Base-by-base conservation (phyloP, 192 early-diverging fungal genomes). In the Coemansia sp. region DNA sequence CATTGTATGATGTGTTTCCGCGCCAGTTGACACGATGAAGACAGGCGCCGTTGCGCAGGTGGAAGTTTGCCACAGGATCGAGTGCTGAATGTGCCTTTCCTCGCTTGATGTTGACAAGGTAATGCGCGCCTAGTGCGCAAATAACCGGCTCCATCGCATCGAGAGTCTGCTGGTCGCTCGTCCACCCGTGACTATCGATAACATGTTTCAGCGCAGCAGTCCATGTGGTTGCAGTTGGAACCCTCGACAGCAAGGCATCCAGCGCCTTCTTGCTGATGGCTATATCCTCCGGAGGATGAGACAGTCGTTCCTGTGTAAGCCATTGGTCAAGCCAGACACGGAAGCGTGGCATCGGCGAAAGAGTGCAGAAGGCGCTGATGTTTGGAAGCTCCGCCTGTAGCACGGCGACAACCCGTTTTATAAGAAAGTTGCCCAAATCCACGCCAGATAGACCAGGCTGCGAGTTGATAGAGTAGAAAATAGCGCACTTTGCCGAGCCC, bases 21-120 rank as follows among this genome's bases (percentile, higher is more conserved):
- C 90, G 85, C 94, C 94, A 97, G 75, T 97, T 94, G 63, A 97
- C 62, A 5, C 89, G 87, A 65, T 95, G 88, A 9, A 94, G 85
- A 67, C 91, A 93, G 0, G 95, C 94, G 7, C 96, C 96, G 70
- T 98, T 98, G 25, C 96, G 89, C 55, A 96, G 73, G 67, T 98
- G 96, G 64, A 98, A 98, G 77, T 98, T 97, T 20, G 93, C 94
- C 64, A 98, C 96, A 0, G 96, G 95, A 77, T 98, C 96, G 14
- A 90, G 69, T 0, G 93, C 94, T 25, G 85, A 63, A 40, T 75
- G 69, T 7, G 86, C 74, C 39, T 22, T 50, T 55, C 75, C 69
- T 0, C 79, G 72, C 60, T 85, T 81, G 8, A 45, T 51, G 37
- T 69, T 69, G 7, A 74, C 48, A 17, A 85, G 54, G 55, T 84